Base-by-base conservation (phyloP, 495 filamentous ascomycete genomes). In the Bacidia gigantensis region DNA sequence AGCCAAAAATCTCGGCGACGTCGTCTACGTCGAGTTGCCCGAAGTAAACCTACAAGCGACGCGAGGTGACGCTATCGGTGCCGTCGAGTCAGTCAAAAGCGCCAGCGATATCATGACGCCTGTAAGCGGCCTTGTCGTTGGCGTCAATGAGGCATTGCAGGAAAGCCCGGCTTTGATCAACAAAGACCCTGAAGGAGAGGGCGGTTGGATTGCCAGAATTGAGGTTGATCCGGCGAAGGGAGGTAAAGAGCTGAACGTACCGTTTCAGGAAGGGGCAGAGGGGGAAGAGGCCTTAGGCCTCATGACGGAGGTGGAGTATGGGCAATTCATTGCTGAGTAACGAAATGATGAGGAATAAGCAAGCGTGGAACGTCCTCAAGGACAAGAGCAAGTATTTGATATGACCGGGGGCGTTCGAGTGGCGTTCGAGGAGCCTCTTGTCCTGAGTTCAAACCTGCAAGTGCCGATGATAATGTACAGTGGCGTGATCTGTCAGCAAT, bases 81-180 rank as follows among this genome's bases (percentile, higher is more conserved):
- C 92, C 43, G 89, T 98, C 55, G 92, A 98, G 75, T 94, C 87
- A 10, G 92, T 98, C 64, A 98, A 98, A 76, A 89, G 85, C 41
- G 92, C 93, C 17, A 90, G 87, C 55, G 92, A 98, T 65, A 94
- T 98, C 70, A 82, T 93, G 65, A 81, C 88, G 3, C 93, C 92
- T 23, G 76, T 95, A 47, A 69, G 76, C 29, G 87, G 90, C 56
- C 84, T 68, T 57, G 76, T 98, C 47, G 74, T 80, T 25, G 74
- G 76, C 58, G 72, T 78, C 44, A 98, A 98, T 69, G 54, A 60
- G 1, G 50, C 74, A 50, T 75, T 98, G 50, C 81, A 86, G 65
- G 85, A 93, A 64, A 87, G 83, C 70, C 89, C 93, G 23, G 80
- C 76, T 58, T 77, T 75, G 26, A 87, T 97, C 68, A 98, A 95